These are phyloP conservation scores for Arachis stenosperma DNA, from an alignment of 306 rosid species.

Conservation along the genomic window DNA sequence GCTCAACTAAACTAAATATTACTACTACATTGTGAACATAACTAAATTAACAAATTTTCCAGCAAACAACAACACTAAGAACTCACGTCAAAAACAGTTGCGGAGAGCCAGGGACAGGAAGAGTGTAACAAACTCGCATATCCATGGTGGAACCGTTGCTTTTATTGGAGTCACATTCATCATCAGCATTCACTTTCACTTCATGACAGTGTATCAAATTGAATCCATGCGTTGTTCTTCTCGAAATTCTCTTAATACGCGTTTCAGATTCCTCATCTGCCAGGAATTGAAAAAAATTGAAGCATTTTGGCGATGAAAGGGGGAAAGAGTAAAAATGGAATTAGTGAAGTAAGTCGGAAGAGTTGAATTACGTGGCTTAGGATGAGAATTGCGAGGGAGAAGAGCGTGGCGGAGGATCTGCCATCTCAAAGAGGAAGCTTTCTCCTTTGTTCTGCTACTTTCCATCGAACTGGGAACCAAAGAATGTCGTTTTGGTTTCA, in stretches of 20 bases:
- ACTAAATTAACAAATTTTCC: background rate
- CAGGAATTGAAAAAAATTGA: background rate
- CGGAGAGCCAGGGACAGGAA: slow-evolving; percentile 64
- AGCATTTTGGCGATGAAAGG: background rate
- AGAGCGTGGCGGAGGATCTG: slow-evolving; percentile 76
- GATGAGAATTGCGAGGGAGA: slow-evolving; percentile 46
- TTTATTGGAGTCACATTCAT: slow-evolving; percentile 19
- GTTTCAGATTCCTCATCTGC: slow-evolving; percentile 58
- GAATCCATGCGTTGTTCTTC: slow-evolving; percentile 72
- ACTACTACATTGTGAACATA: background rate
- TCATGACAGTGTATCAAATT: slow-evolving; percentile 67
- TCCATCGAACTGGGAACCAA: slow-evolving; percentile 16
- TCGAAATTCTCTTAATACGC: slow-evolving; percentile 57
- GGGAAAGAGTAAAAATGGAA: no score
- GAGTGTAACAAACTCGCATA: slow-evolving; percentile 67
- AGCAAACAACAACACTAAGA: background rate
- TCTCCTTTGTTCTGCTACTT: slow-evolving; percentile 35
- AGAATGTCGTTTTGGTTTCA: background rate
- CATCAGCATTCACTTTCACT: slow-evolving; percentile 29
- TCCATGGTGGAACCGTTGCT: slow-evolving; percentile 49
- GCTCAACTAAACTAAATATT: background rate
- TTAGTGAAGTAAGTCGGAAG: background rate
- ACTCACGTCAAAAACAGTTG: slow-evolving; percentile 63
- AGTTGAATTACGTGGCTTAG: slow-evolving; percentile 37
- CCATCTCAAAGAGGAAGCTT: slow-evolving; percentile 80